Conservation (phyloP, 2,329 filamentous ascomycete genomes). For the Apiospora pterosperma region DNA sequence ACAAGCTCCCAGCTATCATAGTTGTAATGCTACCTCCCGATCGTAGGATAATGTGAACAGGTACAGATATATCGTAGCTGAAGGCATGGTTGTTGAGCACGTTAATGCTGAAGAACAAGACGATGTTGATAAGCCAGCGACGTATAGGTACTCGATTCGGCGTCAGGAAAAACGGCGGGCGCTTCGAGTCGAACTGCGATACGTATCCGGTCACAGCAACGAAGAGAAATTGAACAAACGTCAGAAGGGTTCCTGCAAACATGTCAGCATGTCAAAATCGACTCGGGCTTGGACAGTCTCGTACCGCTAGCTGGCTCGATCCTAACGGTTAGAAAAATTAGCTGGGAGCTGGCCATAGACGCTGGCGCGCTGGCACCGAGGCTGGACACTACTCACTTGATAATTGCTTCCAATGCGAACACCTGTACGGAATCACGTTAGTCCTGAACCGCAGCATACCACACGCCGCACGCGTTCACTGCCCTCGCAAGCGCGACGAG, state of each 20-base stretch:
- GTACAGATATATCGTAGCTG: conserved; percentile 93
- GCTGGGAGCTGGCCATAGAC: conserved; percentile 7
- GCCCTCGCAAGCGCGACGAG: neutral
- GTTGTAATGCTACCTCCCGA: conserved; percentile 96
- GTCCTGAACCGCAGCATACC: conserved; percentile 5
- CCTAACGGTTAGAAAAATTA: conserved; percentile 40
- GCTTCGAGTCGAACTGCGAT: conserved; percentile 66
- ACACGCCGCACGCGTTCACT: conserved; percentile 6
- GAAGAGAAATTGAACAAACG: conserved; percentile 84
- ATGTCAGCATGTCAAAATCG: neutral
- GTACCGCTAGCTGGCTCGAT: conserved; percentile 81
- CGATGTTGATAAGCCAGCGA: conserved; percentile 85
- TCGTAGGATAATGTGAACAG: conserved; percentile 92
- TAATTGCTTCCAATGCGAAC: conserved; percentile 92
- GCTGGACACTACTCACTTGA: conserved; percentile 64
- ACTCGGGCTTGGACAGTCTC: conserved; percentile 10
- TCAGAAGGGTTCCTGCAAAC: conserved; percentile 70
- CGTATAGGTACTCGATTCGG: conserved; percentile 77
- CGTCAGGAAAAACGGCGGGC: conserved; percentile 69
- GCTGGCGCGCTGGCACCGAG: conserved; percentile 13
- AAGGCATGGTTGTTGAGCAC: conserved; percentile 97
- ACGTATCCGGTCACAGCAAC: conserved; percentile 76
- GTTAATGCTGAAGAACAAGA: conserved; percentile 90
- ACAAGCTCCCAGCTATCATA: conserved; percentile 83
- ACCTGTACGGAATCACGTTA: conserved; percentile 54